Base-by-base conservation (phyloP, 371 early-diverging fungal genomes). In the Circinella umbellata region DNA sequence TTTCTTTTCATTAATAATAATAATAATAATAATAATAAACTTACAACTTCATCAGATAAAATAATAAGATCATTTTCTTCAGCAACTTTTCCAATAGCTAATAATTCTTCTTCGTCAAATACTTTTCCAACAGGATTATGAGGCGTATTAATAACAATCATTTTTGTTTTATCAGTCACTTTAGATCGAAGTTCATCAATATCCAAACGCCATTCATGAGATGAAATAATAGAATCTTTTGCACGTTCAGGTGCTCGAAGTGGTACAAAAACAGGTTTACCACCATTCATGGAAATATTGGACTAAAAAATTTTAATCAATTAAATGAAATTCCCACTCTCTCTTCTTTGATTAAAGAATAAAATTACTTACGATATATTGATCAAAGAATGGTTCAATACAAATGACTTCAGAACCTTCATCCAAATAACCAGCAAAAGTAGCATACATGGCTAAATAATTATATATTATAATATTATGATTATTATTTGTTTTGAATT, bases 321-420 rank as follows among this genome's bases (percentile, higher is more conserved):
- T 15, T n/a, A 49, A 8, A 18, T 57, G 27, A 51, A 3, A 39
- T 36, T 6, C 63, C 34, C 9, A 20, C 15, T 17, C 10, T 4
- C 53, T 36, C 34, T 3, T 14, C 46, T 60, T 53, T 11, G 37
- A 70, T 18, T 4, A 35, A 81, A 39, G 10, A 39, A 39, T 6
- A 10, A 39, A 6, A 10, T 10, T 39, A 6, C 88, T 80, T 82
- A 91, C 91, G 69, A 90, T 92, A 76, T 98, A 98, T 79, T 93
- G 94, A 75, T 98, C 98, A 80, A 96, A 97, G 78, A 93, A 95
- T 1, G 97, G 95, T 76, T 95, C 95, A 86, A 98, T 95, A 66
- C 95, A 82, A 67, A 98, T 93, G 47, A 94, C 96, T 69, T 97
- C 97, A 69, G 92, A 89, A 7, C 92, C 95, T 42, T 90, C 86